phyloP scores from a whole-genome alignment of 2,329 filamentous ascomycete genomes.

The Tolypocladium amazonense region DNA sequence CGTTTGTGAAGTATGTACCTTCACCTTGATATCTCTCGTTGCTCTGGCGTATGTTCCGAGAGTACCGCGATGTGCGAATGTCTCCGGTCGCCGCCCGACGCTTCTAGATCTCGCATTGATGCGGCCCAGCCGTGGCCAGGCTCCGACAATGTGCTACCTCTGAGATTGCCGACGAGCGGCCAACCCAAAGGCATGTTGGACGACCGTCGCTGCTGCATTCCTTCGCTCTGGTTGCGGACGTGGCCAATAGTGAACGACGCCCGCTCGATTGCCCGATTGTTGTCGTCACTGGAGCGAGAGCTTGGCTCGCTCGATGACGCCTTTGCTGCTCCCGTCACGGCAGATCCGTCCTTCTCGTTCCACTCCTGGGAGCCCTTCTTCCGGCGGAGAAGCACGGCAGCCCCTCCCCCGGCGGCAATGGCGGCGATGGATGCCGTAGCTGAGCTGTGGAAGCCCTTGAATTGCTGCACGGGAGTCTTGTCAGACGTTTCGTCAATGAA shows the following conservation, averaged over 20 bases:
- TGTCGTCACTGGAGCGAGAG: conserved; percentile 10
- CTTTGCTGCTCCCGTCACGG: conserved; percentile 4
- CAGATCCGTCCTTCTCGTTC: conserved; percentile 12
- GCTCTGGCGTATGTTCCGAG: not conserved
- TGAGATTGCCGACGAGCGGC: conserved; percentile 20
- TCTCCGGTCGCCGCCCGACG: not conserved
- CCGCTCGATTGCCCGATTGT: conserved; percentile 6
- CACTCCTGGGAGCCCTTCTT: conserved; percentile 6
- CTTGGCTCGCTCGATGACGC: conserved; percentile 9
- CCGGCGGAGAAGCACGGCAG: conserved; percentile 9
- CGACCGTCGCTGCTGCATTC: conserved; percentile 11
- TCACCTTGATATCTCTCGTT: not conserved
- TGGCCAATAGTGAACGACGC: conserved; percentile 8
- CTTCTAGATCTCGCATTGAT: not conserved
- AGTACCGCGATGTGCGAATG: not conserved
- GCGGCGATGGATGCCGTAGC: conserved; percentile 9
- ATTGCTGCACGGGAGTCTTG: conserved; percentile 19
- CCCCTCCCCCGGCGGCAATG: conserved; percentile 11
- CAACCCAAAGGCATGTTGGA: conserved; percentile 28
- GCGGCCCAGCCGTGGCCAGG: not conserved
- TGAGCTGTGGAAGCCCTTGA: conserved; percentile 14
- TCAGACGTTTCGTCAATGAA: conserved; percentile 35
- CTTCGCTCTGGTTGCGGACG: conserved; percentile 9
- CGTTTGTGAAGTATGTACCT: not conserved
- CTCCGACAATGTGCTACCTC: conserved; percentile 9